phyloP scores from a whole-genome alignment of 192 early-diverging fungal species.

The Rhizophlyctis rosea region DNA sequence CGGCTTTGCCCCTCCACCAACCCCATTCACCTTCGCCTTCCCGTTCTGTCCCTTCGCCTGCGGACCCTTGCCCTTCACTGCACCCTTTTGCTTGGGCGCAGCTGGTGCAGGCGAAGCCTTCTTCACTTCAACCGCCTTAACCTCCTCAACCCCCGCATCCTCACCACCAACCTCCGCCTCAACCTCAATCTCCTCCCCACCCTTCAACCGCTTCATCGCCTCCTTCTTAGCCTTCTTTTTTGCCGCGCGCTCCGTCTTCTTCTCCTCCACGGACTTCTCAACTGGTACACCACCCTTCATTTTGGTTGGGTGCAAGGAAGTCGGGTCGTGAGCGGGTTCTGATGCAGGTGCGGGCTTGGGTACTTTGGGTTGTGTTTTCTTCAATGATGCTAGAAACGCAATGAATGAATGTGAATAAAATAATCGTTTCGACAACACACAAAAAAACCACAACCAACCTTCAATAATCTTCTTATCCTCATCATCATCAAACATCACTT shows the following conservation, averaged over 20 bases:
- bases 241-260: conserved; percentile 24
- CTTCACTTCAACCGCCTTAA: not conserved
- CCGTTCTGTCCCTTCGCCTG: not conserved
- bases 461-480: conserved; percentile 56
- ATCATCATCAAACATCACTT: conserved; percentile 55
- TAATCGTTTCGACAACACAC: too few relatives aligned
- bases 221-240: conserved; percentile 36
- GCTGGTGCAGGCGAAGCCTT: not conserved
- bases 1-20: not conserved
- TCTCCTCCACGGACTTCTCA: conserved; percentile 19
- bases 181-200: conserved; percentile 20
- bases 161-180: conserved; percentile 9
- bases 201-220: conserved; percentile 30
- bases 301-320: conserved; percentile 9
- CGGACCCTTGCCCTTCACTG: not conserved
- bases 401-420: too few relatives aligned
- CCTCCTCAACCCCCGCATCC: conserved; percentile 15
- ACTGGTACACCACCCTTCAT: not conserved
- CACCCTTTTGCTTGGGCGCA: not conserved
- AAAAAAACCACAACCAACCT: too few relatives aligned
- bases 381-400: conserved; percentile 32
- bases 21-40: too few relatives aligned
- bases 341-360: conserved; percentile 25
- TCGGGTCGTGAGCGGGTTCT: conserved; percentile 6
- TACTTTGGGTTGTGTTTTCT: conserved; percentile 45